Evolutionary conservation across 1,139 yeast species (phyloP), one percentile per base, ranked within the genome.

Genomic region (Yamadazyma dendronema): DNA sequence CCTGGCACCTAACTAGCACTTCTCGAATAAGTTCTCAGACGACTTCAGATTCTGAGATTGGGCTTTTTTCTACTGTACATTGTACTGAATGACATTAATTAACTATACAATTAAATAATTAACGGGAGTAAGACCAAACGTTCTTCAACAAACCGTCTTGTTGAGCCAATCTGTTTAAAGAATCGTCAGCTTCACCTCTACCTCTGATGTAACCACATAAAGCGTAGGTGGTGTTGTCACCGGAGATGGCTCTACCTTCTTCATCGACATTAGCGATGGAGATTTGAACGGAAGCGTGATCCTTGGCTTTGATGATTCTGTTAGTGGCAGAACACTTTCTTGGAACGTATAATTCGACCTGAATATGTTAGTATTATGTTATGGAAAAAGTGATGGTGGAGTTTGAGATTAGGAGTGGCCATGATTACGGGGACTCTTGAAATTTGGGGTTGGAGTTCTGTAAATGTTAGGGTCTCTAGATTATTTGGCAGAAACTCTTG

Each of bases 301-400:
- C 99, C 83, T 92, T 90, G 67, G 98, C 94, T 83, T 88, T 89
- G 84, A 92, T 90, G 80, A 94, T 89, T 82, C 97, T 90, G 97
- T 89, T 90, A 79, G 98, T 89, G 69, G 98, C 99, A 77, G 97
- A 92, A 83, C 99, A 92, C 83, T 92, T 92, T 86, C 98, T 88
- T 82, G 99, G 99, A 77, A 92, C 96, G 95, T 92, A 92, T 77
- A 92, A 90, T 84, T 94, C 99, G 77, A 92, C 96, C 96, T 88
- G 54, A 28, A 43, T 31, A 33, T 34, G 68, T 62, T 65, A 62
- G 70, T 63, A 62, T 39, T n/a, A n/a, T n/a, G n/a, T n/a, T n/a
- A n/a, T n/a, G n/a, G n/a, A n/a, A n/a, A n/a, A n/a, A n/a, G n/a
- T n/a, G n/a, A n/a, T n/a, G n/a, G n/a, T n/a, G n/a, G n/a, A n/a